Conservation (phyloP, 176 grass and related monocot species). For the Chrysopogon serrulatus region DNA sequence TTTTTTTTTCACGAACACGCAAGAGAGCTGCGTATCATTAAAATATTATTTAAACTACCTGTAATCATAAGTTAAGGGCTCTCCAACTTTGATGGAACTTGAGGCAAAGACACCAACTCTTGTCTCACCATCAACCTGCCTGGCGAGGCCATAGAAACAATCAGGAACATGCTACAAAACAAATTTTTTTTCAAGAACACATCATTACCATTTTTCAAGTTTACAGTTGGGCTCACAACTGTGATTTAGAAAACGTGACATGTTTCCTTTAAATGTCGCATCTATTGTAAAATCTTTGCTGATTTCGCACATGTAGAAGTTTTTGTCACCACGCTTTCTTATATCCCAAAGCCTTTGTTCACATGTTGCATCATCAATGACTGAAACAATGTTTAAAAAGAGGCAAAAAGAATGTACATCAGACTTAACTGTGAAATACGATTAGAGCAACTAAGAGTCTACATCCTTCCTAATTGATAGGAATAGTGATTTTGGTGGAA, state of each 20-base stretch:
- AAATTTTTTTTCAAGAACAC: not conserved
- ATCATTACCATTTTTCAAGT: slow-evolving; percentile 91
- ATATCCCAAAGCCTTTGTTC: slow-evolving; percentile 94
- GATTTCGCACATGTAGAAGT: slow-evolving; percentile 99
- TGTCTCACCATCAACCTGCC: slow-evolving; percentile 87
- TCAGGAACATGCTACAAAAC: slow-evolving; percentile 20
- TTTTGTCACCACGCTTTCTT: slow-evolving; percentile 64
- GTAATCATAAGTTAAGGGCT: slow-evolving; percentile 84
- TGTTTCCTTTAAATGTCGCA: slow-evolving; percentile 96
- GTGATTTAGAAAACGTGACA: slow-evolving; percentile 93
- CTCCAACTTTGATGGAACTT: slow-evolving; percentile 51
- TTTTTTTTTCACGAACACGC: too few relatives aligned
- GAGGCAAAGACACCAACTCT: slow-evolving; percentile 79
- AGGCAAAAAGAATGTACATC: not conserved
- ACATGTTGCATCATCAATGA: slow-evolving; percentile 89
- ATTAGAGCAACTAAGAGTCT: not conserved
- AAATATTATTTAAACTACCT: slow-evolving; percentile 34
- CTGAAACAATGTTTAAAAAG: slow-evolving; percentile 36
- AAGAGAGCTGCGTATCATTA: too few relatives aligned
- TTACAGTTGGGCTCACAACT: slow-evolving; percentile 96
- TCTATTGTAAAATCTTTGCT: slow-evolving; percentile 98
- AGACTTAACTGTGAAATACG: not conserved
- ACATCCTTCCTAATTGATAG: not conserved
- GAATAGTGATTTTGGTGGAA: not conserved
- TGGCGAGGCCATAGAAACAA: slow-evolving; percentile 34